Evolutionary conservation across 306 rosid genomes (phyloP).

Genomic region (Gastrolobium bilobum): DNA sequence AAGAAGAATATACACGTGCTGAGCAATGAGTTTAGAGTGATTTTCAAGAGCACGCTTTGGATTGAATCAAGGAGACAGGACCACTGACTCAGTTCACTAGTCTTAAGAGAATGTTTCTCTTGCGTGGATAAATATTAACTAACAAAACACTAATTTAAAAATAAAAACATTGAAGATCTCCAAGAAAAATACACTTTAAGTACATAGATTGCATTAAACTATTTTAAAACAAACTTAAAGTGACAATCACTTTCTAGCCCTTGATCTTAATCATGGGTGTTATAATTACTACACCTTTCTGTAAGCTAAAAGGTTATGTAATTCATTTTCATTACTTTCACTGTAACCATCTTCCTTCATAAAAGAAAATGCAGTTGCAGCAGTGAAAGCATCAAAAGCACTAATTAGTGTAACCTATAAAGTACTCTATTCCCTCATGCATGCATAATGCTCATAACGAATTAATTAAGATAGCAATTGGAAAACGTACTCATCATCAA

Average conservation of each 20-base stretch:
- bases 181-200: conserved; percentile 57
- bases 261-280: conserved; percentile 81
- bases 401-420: conserved; percentile 20
- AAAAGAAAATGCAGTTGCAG: conserved; percentile 37
- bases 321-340: conserved; percentile 39
- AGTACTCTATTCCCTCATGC: conserved; percentile 37
- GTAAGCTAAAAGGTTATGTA: conserved; percentile 54
- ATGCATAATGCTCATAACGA: conserved; percentile 38
- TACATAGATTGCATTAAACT: conserved; percentile 54
- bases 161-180: conserved; percentile 41
- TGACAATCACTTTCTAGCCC: conserved; percentile 64
- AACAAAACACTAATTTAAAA: conserved; percentile 40
- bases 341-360: conserved; percentile 46
- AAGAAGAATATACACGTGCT: conserved; percentile 88
- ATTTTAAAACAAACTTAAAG: conserved; percentile 46
- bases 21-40: conserved; percentile 78
- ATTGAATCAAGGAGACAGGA: conserved; percentile 97
- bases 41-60: conserved; percentile 99
- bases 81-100: conserved; percentile 82
- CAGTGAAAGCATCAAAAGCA: conserved; percentile 44
- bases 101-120: conserved; percentile 85
- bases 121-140: conserved; percentile 65
- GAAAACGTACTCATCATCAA: not conserved
- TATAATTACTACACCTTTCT: conserved; percentile 81
- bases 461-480: conserved; percentile 32